phyloP scores from a whole-genome alignment of 768 basidiomycete species.

The Boletales sp. region DNA sequence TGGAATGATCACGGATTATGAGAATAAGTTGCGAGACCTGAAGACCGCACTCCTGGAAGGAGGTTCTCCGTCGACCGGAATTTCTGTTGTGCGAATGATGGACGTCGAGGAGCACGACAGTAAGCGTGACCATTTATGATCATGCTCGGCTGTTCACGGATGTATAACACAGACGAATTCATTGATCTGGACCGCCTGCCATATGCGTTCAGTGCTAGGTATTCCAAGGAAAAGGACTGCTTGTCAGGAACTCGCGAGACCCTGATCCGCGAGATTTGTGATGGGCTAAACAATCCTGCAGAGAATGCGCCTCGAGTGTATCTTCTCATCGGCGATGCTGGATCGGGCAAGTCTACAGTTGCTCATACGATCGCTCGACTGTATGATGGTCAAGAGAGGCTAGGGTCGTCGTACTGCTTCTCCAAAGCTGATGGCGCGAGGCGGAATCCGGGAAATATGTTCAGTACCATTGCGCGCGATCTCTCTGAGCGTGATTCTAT shows the following conservation, averaged over 20 bases:
- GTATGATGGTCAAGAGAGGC: no score
- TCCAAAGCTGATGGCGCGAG: no score
- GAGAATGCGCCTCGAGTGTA: slow-evolving; percentile 6
- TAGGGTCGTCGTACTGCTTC: no score
- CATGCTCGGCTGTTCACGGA: background rate
- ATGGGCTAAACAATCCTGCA: background rate
- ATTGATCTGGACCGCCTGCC: slow-evolving; percentile 9
- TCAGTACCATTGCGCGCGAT: no score
- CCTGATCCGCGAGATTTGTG: background rate
- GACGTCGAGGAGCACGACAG: background rate
- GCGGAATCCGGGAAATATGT: no score
- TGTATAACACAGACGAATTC: background rate
- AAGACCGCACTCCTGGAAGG: background rate
- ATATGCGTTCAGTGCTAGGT: slow-evolving; percentile 8
- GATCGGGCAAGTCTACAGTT: no score
- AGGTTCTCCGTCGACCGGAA: background rate
- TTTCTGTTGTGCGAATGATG: background rate
- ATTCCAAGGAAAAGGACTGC: slow-evolving; percentile 3
- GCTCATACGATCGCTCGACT: no score
- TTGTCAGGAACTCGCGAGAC: background rate
- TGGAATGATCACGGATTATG: background rate
- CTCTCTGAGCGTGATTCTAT: no score
- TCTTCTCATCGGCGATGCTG: slow-evolving; percentile 14
- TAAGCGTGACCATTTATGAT: background rate
- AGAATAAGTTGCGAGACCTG: background rate